Evolutionary conservation across 768 basidiomycete genomes (phyloP).

Genomic region (Suillus discolor): DNA sequence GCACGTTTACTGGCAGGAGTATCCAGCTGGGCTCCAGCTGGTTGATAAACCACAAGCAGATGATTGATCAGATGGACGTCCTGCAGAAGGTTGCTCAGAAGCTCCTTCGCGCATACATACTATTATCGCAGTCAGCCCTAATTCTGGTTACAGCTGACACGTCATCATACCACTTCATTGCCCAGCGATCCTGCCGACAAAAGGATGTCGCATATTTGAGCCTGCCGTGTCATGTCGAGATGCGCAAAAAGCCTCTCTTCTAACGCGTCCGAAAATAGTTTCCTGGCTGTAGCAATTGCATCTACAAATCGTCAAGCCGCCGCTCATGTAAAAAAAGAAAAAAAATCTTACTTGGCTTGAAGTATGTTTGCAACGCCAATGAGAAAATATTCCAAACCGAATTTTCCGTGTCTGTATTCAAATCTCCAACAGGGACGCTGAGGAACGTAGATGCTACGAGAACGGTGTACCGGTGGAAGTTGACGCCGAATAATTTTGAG

Average conservation of each 20-base stretch:
- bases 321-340: not conserved
- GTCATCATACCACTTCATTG: conserved; percentile 47
- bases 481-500: conserved; percentile 39
- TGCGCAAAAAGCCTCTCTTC: conserved; percentile 57
- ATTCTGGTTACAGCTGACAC: not conserved
- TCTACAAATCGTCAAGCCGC: conserved; percentile 34
- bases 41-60: conserved; percentile 54
- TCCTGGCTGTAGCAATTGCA: conserved; percentile 38
- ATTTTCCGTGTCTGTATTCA: conserved; percentile 45
- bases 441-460: conserved; percentile 55
- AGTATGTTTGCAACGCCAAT: conserved; percentile 43
- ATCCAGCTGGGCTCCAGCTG: conserved; percentile 39
- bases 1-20: conserved; percentile 65
- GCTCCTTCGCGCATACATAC: conserved; percentile 49
- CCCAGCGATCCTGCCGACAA: conserved; percentile 53
- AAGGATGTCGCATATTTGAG: conserved; percentile 57
- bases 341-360: conserved; percentile 46
- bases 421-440: conserved; percentile 39
- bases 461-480: conserved; percentile 35
- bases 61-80: conserved; percentile 56
- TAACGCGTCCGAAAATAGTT: conserved; percentile 46
- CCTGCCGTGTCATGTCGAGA: conserved; percentile 54
- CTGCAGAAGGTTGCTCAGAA: conserved; percentile 49
- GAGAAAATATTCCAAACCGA: conserved; percentile 55
- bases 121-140: conserved; percentile 22